A percentile compares a stretch with the other conserved stretches of the same genome.
Evolutionary conservation across 805 yeast genomes (phyloP).

Genomic region (Suhomyces emberorum): DNA sequence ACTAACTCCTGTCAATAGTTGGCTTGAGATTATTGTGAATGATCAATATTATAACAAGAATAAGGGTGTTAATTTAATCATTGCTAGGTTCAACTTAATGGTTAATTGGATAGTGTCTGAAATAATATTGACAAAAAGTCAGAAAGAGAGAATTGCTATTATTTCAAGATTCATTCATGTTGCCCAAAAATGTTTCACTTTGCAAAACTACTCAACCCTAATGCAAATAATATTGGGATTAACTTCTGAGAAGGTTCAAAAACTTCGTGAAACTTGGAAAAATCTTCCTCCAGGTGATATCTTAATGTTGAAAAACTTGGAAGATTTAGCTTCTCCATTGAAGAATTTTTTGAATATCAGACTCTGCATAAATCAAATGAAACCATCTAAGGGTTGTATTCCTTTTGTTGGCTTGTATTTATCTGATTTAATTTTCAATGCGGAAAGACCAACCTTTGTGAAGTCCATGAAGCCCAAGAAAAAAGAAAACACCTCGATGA

Average conservation of each 20-base stretch:
- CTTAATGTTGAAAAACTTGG: conserved; percentile 62
- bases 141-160: conserved; percentile 59
- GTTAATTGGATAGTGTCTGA: conserved; percentile 93
- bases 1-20: conserved; percentile 67
- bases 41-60: conserved; percentile 43
- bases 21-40: conserved; percentile 74
- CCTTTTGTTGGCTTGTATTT: conserved; percentile 88
- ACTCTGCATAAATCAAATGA: conserved; percentile 54
- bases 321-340: conserved; percentile 68
- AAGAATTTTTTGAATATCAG: conserved; percentile 71
- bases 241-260: conserved; percentile 59
- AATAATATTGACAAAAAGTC: conserved; percentile 63
- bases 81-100: conserved; percentile 81
- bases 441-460: conserved; percentile 54
- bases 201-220: conserved; percentile 83
- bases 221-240: conserved; percentile 85
- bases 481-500: not conserved
- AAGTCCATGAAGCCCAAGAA: conserved; percentile 11
- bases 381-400: conserved; percentile 70
- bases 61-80: conserved; percentile 78
- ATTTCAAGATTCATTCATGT: conserved; percentile 86
- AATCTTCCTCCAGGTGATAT: conserved; percentile 69
- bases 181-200: conserved; percentile 65
- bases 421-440: conserved; percentile 76
- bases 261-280: conserved; percentile 70